These are phyloP conservation scores for Cicer bijugum DNA, from an alignment of 306 rosid genomes.

Conservation along the genomic window DNA sequence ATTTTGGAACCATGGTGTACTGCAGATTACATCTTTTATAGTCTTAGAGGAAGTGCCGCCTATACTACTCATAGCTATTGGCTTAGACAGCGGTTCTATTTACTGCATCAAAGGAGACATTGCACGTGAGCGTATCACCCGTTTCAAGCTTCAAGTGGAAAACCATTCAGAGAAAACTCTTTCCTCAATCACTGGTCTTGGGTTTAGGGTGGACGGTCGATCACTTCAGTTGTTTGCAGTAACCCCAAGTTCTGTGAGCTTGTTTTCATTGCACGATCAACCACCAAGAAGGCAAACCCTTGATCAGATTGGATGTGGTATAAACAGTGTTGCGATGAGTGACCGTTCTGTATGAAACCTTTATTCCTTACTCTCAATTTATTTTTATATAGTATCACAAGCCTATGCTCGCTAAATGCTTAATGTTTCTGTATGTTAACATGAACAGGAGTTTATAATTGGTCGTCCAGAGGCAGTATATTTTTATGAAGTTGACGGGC, in stretches of 20 bases:
- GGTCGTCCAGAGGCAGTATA: conserved; percentile 96
- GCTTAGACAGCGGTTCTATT: conserved; percentile 87
- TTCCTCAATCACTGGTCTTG: conserved; percentile 79
- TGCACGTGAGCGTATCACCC: conserved; percentile 90
- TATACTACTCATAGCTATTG: conserved; percentile 85
- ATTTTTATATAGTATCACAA: conserved; percentile 16
- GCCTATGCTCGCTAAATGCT: conserved; percentile 39
- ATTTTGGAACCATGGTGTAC: conserved; percentile 37
- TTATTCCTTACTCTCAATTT: conserved; percentile 23
- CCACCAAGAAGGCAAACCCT: conserved; percentile 87
- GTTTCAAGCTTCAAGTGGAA: conserved; percentile 92
- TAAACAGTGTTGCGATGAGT: conserved; percentile 84
- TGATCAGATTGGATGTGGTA: conserved; percentile 89
- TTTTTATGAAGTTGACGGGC: conserved; percentile 98
- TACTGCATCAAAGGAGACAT: conserved; percentile 97
- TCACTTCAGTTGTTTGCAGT: conserved; percentile 91
- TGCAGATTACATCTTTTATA: conserved; percentile 90
- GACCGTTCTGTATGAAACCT: conserved; percentile 76
- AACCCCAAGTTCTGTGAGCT: conserved; percentile 82
- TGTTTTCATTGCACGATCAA: conserved; percentile 78
- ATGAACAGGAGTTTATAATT: conserved; percentile 77
- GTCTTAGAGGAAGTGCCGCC: conserved; percentile 97
- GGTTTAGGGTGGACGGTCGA: conserved; percentile 92
- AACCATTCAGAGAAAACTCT: conserved; percentile 61
- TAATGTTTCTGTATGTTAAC: conserved; percentile 40